phyloP scores from a whole-genome alignment of 2,329 filamentous ascomycete genomes.

The Byssochlamys sp. region DNA sequence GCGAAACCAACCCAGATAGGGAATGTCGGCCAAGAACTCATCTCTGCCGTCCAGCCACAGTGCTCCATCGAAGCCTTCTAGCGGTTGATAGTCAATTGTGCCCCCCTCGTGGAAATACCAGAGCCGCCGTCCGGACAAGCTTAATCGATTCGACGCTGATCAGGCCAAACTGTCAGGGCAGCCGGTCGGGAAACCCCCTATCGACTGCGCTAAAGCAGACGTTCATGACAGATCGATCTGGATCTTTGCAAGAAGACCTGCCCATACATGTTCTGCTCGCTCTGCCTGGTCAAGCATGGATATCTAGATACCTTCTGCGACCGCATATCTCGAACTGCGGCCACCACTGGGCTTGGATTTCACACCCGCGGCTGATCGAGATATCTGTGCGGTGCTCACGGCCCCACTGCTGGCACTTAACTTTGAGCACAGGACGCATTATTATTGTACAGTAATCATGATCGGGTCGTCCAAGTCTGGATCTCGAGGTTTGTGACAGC shows the following conservation, averaged over 20 bases:
- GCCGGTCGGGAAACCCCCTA: not conserved
- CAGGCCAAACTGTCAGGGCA: not conserved
- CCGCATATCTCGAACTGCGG: not conserved
- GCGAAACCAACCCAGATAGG: not conserved
- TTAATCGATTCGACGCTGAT: not conserved
- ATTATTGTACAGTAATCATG: not conserved
- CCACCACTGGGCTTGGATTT: not conserved
- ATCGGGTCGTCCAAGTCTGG: not conserved
- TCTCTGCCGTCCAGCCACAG: not conserved
- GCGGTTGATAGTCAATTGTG: not conserved
- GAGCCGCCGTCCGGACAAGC: not conserved
- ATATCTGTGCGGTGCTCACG: not conserved
- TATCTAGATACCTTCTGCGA: not conserved
- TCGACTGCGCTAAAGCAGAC: not conserved
- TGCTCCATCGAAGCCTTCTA: not conserved
- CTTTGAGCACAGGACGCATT: not conserved
- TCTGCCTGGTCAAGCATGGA: too few species aligned
- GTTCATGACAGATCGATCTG: not conserved
- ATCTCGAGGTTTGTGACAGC: not conserved
- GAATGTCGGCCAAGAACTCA: not conserved
- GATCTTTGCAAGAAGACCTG: not conserved
- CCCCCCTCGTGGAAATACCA: conserved; percentile 1
- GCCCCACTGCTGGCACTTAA: not conserved
- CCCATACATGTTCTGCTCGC: not conserved
- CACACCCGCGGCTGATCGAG: not conserved